Percentiles rank a stretch among this genome's conserved stretches.
Conservation (phyloP, 192 early-diverging fungal genomes). For the Coemansia sp. region DNA sequence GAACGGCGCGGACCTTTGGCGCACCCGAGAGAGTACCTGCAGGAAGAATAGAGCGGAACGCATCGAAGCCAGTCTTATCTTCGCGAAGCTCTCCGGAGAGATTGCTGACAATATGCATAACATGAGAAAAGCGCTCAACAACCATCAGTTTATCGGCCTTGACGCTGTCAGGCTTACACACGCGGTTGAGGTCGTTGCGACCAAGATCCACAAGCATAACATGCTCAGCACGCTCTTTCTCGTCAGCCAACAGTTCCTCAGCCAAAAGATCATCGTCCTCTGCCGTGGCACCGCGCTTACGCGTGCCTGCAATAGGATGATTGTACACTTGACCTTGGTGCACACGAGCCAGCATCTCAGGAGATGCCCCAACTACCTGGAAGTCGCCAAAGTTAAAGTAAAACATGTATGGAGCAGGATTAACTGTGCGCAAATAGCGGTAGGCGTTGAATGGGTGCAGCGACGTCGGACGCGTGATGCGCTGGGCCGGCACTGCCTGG, state of each 20-base stretch:
- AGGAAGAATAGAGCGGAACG: conserved; percentile 96
- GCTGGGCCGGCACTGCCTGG: conserved; percentile 94
- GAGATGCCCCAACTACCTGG: conserved; percentile 94
- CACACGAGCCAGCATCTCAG: conserved; percentile 96
- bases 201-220: conserved; percentile 99
- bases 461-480: conserved; percentile 79
- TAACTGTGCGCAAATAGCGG: conserved; percentile 87
- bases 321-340: conserved; percentile 77
- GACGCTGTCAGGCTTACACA: conserved; percentile 90
- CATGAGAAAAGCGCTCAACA: conserved; percentile 94
- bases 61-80: conserved; percentile 91
- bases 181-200: conserved; percentile 96
- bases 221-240: conserved; percentile 97
- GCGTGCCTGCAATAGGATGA: conserved; percentile 97
- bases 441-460: conserved; percentile 99
- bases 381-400: conserved; percentile 93
- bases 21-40: conserved; percentile 98
- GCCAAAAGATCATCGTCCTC: conserved; percentile 91
- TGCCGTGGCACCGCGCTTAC: conserved; percentile 79
- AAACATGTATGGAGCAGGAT: conserved; percentile 99
- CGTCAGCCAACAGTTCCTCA: conserved; percentile 81
- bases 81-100: conserved; percentile 84
- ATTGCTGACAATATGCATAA: conserved; percentile 99
- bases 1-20: conserved; percentile 96
- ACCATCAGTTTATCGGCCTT: conserved; percentile 96